phyloP scores from a whole-genome alignment of 2,329 filamentous ascomycete species.

The Aspergillus arachidicola region DNA sequence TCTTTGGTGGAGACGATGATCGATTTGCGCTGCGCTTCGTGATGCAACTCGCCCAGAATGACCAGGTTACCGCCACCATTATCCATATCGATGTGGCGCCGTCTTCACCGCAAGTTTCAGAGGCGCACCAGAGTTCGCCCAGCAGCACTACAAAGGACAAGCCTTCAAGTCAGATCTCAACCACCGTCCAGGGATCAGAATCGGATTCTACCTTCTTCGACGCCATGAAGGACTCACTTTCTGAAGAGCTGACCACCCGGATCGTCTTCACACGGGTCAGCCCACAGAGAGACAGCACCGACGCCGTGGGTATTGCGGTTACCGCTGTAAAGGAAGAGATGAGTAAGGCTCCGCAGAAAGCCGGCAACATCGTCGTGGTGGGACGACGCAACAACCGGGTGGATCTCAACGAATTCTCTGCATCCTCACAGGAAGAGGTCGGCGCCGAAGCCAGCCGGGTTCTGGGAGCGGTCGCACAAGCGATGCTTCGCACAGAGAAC shows the following conservation, averaged over 20 bases:
- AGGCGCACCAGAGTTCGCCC: conserved; percentile 7
- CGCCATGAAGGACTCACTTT: conserved; percentile 58
- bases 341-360: conserved; percentile 63
- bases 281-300: conserved; percentile 47
- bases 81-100: conserved; percentile 56
- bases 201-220: conserved; percentile 60
- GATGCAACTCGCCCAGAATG: conserved; percentile 79
- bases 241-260: conserved; percentile 53
- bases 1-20: conserved; percentile 83
- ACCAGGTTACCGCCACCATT: conserved; percentile 76
- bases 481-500: conserved; percentile 56
- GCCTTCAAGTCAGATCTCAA: conserved; percentile 6
- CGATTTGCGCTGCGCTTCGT: conserved; percentile 76
- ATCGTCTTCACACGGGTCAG: conserved; percentile 56
- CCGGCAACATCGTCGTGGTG: conserved; percentile 71
- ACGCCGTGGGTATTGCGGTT: conserved; percentile 47
- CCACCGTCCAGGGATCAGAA: conserved; percentile 29
- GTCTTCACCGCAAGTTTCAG: conserved; percentile 10
- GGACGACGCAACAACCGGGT: conserved; percentile 51
- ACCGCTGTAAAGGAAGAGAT: conserved; percentile 62
- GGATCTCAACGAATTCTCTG: neutral
- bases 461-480: conserved; percentile 39
- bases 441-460: conserved; percentile 32
- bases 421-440: conserved; percentile 39
- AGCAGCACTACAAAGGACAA: neutral